A percentile compares a stretch with the other conserved stretches of the same genome.
Evolutionary conservation across 805 yeast genomes (phyloP).

Genomic region (Metschnikowia amazonensis): DNA sequence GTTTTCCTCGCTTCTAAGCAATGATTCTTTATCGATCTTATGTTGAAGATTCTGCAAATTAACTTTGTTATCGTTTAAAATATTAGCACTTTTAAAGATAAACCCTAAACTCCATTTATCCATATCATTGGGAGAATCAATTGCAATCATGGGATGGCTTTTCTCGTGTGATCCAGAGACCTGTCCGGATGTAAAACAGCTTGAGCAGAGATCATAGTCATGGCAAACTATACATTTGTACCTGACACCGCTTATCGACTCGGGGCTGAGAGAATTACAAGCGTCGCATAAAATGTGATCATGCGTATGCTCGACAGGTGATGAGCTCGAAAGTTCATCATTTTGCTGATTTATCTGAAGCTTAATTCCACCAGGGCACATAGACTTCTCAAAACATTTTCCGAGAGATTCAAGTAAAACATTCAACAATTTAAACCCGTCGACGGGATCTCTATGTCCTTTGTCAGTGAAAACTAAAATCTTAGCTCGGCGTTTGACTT

Average conservation of each 20-base stretch:
- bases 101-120: background rate
- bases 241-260: constrained; percentile 11
- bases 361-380: background rate
- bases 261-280: constrained; percentile 24
- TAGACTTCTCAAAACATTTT: background rate
- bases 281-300: constrained; percentile 30
- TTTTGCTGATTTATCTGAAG: background rate
- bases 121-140: background rate
- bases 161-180: constrained; percentile 7
- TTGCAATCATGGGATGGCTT: constrained; percentile 17
- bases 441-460: background rate
- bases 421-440: background rate
- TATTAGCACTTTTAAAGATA: background rate
- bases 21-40: background rate
- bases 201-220: constrained; percentile 17
- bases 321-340: background rate
- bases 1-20: background rate
- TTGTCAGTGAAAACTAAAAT: constrained; percentile 17
- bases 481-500: constrained; percentile 44
- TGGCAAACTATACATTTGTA: constrained; percentile 17
- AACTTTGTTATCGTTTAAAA: background rate
- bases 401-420: background rate
- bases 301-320: constrained; percentile 18
- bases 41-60: background rate
- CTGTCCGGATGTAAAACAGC: constrained; percentile 6